Conservation (phyloP, 164 flowering plant species). For the Hamamelis virginiana region DNA sequence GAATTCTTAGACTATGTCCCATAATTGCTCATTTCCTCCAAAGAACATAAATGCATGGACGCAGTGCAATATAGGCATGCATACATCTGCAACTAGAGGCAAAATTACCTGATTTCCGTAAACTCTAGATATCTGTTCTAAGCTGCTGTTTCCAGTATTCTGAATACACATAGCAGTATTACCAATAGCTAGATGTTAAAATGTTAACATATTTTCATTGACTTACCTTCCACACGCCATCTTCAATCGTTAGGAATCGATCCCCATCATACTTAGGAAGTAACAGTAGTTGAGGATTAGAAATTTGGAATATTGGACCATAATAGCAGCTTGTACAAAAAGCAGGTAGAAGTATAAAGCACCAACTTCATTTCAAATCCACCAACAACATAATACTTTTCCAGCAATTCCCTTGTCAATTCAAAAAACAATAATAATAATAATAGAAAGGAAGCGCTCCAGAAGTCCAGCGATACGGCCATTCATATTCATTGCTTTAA, state of each 20-base stretch:
- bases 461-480: too few species aligned
- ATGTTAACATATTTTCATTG: constrained; percentile 3
- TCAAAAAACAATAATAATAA: not conserved
- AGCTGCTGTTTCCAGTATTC: too few species aligned
- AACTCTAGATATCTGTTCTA: too few species aligned
- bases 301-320: constrained; percentile 6
- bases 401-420: not conserved
- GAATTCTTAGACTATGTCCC: too few species aligned
- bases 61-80: too few species aligned
- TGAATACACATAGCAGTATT: not conserved
- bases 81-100: too few species aligned
- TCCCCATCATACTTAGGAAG: constrained; percentile 70
- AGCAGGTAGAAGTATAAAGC: not conserved
- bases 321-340: constrained; percentile 2
- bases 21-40: too few species aligned
- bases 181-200: constrained; percentile 1
- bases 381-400: not conserved
- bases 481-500: not conserved
- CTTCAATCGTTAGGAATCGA: constrained; percentile 62
- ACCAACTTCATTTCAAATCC: not conserved
- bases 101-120: too few species aligned
- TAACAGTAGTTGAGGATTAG: not conserved
- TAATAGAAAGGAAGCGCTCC: not conserved
- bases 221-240: constrained; percentile 84
- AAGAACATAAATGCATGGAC: too few species aligned